Evolutionary conservation across 352 stramenopile species (phyloP), one percentile per base, ranked within the genome.

Genomic region (Phytophthora constricta): DNA sequence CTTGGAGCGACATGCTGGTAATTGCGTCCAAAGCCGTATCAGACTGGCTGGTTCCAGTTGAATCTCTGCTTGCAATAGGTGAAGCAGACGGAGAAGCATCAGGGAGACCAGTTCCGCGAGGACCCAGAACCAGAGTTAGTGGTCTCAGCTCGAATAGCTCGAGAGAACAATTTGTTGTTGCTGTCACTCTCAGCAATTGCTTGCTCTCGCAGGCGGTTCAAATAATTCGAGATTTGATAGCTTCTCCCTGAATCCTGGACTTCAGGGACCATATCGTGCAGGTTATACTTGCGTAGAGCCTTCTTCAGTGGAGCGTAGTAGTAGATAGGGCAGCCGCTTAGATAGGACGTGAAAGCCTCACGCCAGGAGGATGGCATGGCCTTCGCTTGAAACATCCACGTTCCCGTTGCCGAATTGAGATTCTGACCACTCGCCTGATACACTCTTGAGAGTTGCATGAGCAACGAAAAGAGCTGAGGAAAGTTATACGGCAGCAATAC

Each of bases 401-500:
- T 77, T 2, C 76, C 81, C 3, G 77, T 81, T 0, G 72, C 49
- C 9, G 84, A 82, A 31, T 83, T 92, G 49, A 92, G 90, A 49
- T 80, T 92, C 60, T 93, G 87, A 1, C 87, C 87, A 39, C 80
- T 93, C 19, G 89, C 82, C 50, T 95, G 86, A 49, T 90, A 93
- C 27, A 94, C 86, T 25, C 89, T 80, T 4, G 85, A 87, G 7
- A 88, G 86, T 61, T 96, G 87, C 16, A 96, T 87, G 4, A 96
- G 68, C 37, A 96, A 58, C 13, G 81, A 81, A 33, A 96, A 96
- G 8, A 96, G 69, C 33, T 87, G 75, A 2, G 89, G 86, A 51
- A 90, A 96, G 62, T 96, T 96, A 66, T 96, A 95, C n/a, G 89
- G 89, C n/a, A 96, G 70, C 20, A 96, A 58, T 5, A 96, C 77